Evolutionary conservation across 371 early-diverging fungal genomes (phyloP), one percentile per base, ranked within the genome.

Genomic region (Circinella umbellata): DNA sequence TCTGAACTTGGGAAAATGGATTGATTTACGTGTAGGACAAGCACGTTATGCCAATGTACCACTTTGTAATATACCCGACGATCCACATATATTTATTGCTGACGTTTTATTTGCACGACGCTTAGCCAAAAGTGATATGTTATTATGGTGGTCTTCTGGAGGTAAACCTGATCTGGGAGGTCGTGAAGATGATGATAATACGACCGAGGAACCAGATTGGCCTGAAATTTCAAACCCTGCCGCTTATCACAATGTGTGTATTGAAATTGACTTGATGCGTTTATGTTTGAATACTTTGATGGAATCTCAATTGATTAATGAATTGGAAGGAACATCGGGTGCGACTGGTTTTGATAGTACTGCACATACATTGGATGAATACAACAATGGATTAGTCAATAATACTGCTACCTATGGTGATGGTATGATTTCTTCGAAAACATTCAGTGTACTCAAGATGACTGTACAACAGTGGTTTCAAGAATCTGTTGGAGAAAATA

Each of bases 101-200:
- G 99, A 99, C 77, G 70, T 98, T 4, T 80, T 90, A 35, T 91
- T 94, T 74, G 95, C 97, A 0, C 85, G 98, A 48, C 83, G 88
- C 17, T 77, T 99, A 67, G 76, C 83, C 15, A 75, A 86, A 36
- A 86, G 88, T 42, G 94, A 95, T 65, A 89, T 92, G 84, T 77
- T 99, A 1, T 75, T 97, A 27, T 99, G 99, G 99, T 96, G 93
- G 90, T 96, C 96, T 20, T 75, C 89, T 1, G 86, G 88, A 8
- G 79, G 76, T 49, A 85, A 83, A 66, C 97, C 98, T 4, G 98
- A 98, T 75, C 80, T 98, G 4, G 98, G 98, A 38, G 97, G 98
- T 0, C 82, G 93, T 4, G 95, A 98, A 75, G 85, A 90, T 47
- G 95, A 95, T 60, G 93, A 94, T 63, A 88, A 89, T 70, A 71